These are phyloP conservation scores for Tricholoma hemisulphureum DNA, from an alignment of 768 basidiomycete species.

Conservation along the genomic window DNA sequence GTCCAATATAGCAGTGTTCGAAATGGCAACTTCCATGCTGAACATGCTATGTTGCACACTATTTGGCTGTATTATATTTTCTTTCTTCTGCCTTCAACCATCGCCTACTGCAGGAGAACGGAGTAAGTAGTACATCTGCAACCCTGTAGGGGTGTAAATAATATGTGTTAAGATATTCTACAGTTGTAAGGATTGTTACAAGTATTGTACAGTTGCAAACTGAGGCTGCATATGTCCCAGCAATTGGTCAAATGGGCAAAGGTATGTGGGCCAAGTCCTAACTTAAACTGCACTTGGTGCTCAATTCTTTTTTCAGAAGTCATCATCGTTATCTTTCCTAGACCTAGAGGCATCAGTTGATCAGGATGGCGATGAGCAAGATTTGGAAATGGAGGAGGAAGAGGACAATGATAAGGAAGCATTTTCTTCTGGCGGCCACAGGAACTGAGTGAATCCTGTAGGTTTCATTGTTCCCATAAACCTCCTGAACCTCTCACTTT, in stretches of 20 bases:
- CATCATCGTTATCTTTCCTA: too few species aligned
- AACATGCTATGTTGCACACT: background rate
- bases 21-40: background rate
- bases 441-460: too few species aligned
- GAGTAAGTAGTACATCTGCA: background rate
- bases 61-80: background rate
- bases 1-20: background rate
- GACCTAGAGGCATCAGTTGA: too few species aligned
- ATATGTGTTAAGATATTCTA: background rate
- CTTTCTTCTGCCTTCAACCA: background rate
- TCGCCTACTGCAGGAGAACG: background rate
- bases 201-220: background rate
- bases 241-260: background rate
- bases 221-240: background rate
- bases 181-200: background rate
- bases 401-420: too few species aligned
- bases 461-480: too few species aligned
- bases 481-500: too few species aligned
- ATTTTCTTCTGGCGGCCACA: too few species aligned
- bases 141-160: background rate
- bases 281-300: background rate
- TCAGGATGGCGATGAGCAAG: too few species aligned
- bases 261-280: background rate
- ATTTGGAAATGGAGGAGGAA: too few species aligned
- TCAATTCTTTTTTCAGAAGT: background rate